These are phyloP conservation scores for Pythium plurisporium DNA, from an alignment of 352 stramenopile species.

Conservation along the genomic window DNA sequence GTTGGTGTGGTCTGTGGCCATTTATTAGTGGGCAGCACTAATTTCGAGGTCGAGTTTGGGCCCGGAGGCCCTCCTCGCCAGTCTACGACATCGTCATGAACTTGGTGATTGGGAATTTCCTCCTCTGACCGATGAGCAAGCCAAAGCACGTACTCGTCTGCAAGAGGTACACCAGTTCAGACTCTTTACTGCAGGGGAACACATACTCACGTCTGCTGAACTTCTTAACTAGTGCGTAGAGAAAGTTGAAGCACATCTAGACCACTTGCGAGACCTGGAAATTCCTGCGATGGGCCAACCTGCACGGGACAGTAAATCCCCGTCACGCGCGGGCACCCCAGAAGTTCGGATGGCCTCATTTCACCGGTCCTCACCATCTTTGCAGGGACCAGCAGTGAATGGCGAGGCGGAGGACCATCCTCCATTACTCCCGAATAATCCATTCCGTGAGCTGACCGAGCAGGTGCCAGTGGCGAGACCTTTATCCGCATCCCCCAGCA, in stretches of 20 bases:
- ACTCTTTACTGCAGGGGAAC: neutral
- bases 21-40: slow-evolving; percentile 35
- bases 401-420: neutral
- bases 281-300: neutral
- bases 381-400: neutral
- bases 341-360: neutral
- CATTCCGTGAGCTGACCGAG: neutral
- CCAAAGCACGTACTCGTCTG: slow-evolving; percentile 27
- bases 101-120: slow-evolving; percentile 50
- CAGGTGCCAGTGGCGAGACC: neutral
- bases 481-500: neutral
- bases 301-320: neutral
- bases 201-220: neutral
- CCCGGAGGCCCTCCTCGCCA: slow-evolving; percentile 23
- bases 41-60: slow-evolving; percentile 46
- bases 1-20: neutral
- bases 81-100: slow-evolving; percentile 46
- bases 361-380: neutral
- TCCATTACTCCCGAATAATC: slow-evolving; percentile 3
- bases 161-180: slow-evolving; percentile 25
- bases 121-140: slow-evolving; percentile 36
- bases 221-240: neutral
- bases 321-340: neutral
- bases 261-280: neutral
- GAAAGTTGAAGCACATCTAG: neutral